Evolutionary conservation across 177 flowering plant genomes (phyloP), one percentile per base, ranked within the genome.

Genomic region (Vitis hybrid): DNA sequence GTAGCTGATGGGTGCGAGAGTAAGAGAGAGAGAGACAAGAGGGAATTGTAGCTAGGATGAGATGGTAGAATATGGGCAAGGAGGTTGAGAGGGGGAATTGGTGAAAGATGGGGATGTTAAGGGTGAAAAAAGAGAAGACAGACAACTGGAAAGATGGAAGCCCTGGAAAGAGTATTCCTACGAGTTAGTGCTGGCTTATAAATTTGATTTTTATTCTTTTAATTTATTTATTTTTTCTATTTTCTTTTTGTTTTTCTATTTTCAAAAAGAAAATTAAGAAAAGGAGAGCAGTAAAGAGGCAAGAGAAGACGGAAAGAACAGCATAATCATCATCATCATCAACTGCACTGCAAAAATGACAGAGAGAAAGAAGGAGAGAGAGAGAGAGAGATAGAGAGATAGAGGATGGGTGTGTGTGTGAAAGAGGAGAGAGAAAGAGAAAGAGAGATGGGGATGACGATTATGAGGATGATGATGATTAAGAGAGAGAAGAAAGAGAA

Each of bases 61-160:
- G 46, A 61, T 61, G 46, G 12, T 21, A 21, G 40, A n/a, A 21
- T 48, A 32, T 61, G 52, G 56, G 11, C 27, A 21, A 49, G 52
- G 56, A 27, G 55, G 6, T 19, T 61, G 49, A 17, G 52, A 62
- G 64, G 56, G 68, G 56, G 52, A 59, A 17, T 27, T 24, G 73
- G 69, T 65, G 67, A 68, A 66, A 70, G 76, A 59, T 66, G 72
- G 60, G 46, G 70, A 60, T 65, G 75, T 64, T 65, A 70, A 70
- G 74, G 72, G 74, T 66, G 76, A 57, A 71, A 71, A 64, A 71
- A 65, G 62, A 40, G 30, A 57, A 58, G 52, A 57, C 15, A 67
- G 80, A 80, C 81, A 80, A 80, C 84, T 79, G 87, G 82, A 80
- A 79, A 81, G 78, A 77, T 56, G 60, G 78, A 58, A 56, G 72